These are phyloP conservation scores for Toxicodendron radicans DNA, from an alignment of 345 rosid species.

Conservation along the genomic window DNA sequence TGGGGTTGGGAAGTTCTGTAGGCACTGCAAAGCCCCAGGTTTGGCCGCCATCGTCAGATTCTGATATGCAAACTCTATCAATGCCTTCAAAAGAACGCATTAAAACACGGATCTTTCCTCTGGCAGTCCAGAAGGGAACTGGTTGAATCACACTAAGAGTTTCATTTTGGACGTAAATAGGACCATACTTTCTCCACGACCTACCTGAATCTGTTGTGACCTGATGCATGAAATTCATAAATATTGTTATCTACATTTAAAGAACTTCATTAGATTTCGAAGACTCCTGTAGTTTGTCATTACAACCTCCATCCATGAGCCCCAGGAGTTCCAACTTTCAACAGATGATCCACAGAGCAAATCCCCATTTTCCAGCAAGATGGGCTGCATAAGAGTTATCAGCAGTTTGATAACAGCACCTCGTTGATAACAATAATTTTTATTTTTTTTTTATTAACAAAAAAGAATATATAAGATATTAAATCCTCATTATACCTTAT, in stretches of 20 bases:
- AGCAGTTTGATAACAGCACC: background rate
- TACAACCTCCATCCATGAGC: constrained; percentile 88
- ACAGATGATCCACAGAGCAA: constrained; percentile 90
- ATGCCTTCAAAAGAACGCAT: constrained; percentile 66
- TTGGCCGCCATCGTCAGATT: constrained; percentile 68
- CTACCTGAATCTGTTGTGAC: constrained; percentile 70
- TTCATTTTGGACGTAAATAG: constrained; percentile 61
- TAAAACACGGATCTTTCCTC: constrained; percentile 61
- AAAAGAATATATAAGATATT: too few relatives aligned
- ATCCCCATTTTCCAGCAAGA: constrained; percentile 62
- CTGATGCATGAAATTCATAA: constrained; percentile 36
- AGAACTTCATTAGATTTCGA: constrained; percentile 16
- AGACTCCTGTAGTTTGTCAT: constrained; percentile 12
- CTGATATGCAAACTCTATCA: constrained; percentile 69
- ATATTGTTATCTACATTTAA: constrained; percentile 14
- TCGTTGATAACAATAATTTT: constrained; percentile 1
- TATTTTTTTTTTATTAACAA: background rate
- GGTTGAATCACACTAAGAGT: constrained; percentile 94
- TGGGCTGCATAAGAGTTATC: constrained; percentile 52
- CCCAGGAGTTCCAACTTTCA: constrained; percentile 98
- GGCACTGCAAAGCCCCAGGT: constrained; percentile 73
- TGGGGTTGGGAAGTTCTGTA: constrained; percentile 82
- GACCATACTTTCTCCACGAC: constrained; percentile 85
- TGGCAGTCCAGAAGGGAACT: constrained; percentile 65
- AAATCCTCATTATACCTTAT: constrained; percentile 52